A percentile compares a stretch with the other conserved stretches of the same genome.
phyloP scores from a whole-genome alignment of 306 rosid species.

The Trichosanthes truncata region DNA sequence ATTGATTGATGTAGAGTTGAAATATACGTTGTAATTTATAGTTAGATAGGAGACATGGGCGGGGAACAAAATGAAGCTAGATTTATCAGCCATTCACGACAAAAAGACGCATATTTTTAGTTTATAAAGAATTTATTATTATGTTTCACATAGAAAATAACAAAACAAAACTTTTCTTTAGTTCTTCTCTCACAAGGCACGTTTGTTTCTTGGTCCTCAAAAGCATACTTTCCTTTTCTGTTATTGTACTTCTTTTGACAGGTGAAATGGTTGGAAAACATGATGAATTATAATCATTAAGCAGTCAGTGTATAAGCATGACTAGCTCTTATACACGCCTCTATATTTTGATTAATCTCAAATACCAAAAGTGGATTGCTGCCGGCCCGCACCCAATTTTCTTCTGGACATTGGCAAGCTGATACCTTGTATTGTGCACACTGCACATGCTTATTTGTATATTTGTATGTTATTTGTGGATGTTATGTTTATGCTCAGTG shows the following conservation, averaged over 20 bases:
- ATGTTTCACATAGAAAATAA: background rate
- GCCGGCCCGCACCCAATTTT: background rate
- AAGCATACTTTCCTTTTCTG: background rate
- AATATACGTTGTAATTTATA: background rate
- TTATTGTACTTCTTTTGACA: slow-evolving; percentile 28
- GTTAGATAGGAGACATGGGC: background rate
- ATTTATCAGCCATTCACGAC: background rate
- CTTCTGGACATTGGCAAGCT: background rate
- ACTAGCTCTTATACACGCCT: slow-evolving; percentile 5
- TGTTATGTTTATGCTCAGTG: background rate
- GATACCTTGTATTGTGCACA: background rate
- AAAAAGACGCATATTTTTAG: background rate
- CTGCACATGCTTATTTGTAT: background rate
- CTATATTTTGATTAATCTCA: background rate
- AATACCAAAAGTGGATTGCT: slow-evolving; percentile 4
- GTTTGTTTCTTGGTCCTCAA: slow-evolving; percentile 2
- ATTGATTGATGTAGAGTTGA: background rate
- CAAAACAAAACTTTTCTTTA: background rate
- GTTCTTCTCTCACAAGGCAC: slow-evolving; percentile 4
- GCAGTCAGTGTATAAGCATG: background rate
- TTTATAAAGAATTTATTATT: background rate
- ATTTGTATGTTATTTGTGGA: background rate
- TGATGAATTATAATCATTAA: slow-evolving; percentile 53
- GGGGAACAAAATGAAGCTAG: background rate
- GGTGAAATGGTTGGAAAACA: slow-evolving; percentile 38